Percentiles rank a stretch among this genome's conserved stretches.
These are phyloP conservation scores for Trichosporon sp. DNA, from an alignment of 1,284 basidiomycete species.

Conservation along the genomic window DNA sequence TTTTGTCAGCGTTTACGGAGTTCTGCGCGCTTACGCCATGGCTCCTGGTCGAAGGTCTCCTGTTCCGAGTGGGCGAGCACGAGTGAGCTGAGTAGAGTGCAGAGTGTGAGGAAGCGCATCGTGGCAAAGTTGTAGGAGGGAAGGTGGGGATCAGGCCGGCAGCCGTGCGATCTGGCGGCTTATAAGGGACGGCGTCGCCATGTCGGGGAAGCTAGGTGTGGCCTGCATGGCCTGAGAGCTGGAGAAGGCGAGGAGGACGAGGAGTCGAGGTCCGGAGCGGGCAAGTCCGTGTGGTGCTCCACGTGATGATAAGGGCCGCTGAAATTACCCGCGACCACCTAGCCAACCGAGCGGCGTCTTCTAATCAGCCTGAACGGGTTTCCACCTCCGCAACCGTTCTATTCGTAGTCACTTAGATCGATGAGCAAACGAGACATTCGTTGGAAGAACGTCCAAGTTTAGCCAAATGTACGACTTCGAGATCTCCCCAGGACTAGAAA, in stretches of 20 bases:
- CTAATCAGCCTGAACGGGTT: slow-evolving; percentile 6
- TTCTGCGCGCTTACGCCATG: slow-evolving; percentile 25
- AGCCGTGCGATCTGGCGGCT: not conserved
- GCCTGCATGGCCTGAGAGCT: not conserved
- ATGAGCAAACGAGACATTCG: not conserved
- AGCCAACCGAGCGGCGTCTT: not conserved
- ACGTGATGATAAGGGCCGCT: slow-evolving; percentile 13
- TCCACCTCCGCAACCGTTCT: not conserved
- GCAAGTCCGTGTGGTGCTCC: slow-evolving; percentile 18
- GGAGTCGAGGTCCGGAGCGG: not conserved
- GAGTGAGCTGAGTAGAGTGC: not conserved
- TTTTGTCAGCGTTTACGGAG: not conserved
- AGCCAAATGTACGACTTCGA: not conserved
- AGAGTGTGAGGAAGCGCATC: slow-evolving; percentile 9
- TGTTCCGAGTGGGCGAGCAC: not conserved
- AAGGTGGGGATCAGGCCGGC: not conserved
- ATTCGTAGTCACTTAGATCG: no score
- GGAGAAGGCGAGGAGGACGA: slow-evolving; percentile 12
- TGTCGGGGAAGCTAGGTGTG: not conserved
- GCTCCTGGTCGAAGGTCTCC: slow-evolving; percentile 23
- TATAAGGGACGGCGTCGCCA: slow-evolving; percentile 9
- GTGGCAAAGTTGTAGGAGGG: no score
- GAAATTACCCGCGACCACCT: not conserved
- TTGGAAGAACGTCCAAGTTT: not conserved
- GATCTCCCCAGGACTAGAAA: not conserved